Evolutionary conservation across 2,329 filamentous ascomycete species (phyloP), one percentile per base, ranked within the genome.

Genomic region (Decorospora gaudefroyi): DNA sequence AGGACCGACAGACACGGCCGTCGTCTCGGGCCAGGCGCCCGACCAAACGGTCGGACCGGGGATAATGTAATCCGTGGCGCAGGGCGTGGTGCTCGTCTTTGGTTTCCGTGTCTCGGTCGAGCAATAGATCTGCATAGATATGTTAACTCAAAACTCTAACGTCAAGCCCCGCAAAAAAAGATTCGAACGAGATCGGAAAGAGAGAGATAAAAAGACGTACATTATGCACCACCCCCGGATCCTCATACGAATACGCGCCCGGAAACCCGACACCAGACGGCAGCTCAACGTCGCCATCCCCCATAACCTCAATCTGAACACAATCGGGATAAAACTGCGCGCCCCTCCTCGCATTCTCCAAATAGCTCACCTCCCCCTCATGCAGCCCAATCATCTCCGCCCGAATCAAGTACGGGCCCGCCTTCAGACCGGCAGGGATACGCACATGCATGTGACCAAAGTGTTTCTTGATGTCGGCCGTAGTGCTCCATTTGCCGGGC

Each of bases 371-470:
- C 44, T 62, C 57, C 27, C 62, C 66, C 46, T 73, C 70, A 31
- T 75, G 72, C 17, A 74, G 62, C n/a, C 69, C 72, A 37, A 75
- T 72, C 53, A 75, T 71, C 54, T 75, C 72, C 11, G 66, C 65
- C 19, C 73, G 67, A 43, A 74, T 57, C 18, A 74, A 62, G 44
- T 76, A 75, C 61, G 64, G 54, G 21, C 70, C 71, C 15, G 69
- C 57, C 42, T 69, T 70, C 17, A 73, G 48, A 3, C 56, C 65
- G 10, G 59, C 54, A 0, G 69, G 71, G 17, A 73, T 58, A 4
- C 63, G 45, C 1, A 63, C 47, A 33, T 64, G 63, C 63, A 65
- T 66, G 18, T 57, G 55, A 0, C 61, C 63, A 16, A 40, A 42
- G 17, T 62, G 56, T 31, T 49, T 53, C 4, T 47, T 44, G 12